Base-by-base conservation (phyloP, 1,139 yeast genomes). In the Scheffersomyces cryptocercus region DNA sequence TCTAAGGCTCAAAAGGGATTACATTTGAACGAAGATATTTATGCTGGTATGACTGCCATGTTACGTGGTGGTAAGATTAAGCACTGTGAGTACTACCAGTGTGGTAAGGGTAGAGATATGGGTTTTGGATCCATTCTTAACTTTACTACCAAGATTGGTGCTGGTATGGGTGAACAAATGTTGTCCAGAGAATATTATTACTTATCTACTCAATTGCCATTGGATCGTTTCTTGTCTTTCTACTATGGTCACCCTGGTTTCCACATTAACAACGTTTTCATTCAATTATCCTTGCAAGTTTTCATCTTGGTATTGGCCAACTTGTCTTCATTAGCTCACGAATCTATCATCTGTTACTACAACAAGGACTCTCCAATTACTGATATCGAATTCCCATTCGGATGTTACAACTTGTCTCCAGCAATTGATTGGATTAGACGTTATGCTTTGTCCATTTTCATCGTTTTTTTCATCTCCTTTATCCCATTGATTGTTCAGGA, bases 161-260 rank as follows among this genome's bases (percentile, higher is more conserved):
- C 98, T 62, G 99, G 99, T 87, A 93, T 93, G 99, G 99, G 99
- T 74, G 99, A 93, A 73, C 99, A 93, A 73, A 91, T 93, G 95
- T 78, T 93, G 64, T 90, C 97, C 46, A 88, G 99, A 77, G 99
- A 93, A 72, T 93, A 93, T 75, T 93, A 91, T 73, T 93, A 93
- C 70, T 77, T 93, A 67, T 97, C 98, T 58, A 93, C 99, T 49
- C 99, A 93, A 71, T 81, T 93, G 59, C 99, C 98, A 46, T 77
- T 93, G 58, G 99, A 93, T 68, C 87, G 99, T 70, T 93, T 93
- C 85, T 79, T 93, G 64, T 89, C 98, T 13, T 93, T 93, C 82
- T 93, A 88, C 79, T 93, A 90, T 68, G 99, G 98, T 48, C 99
- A 93, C 67, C 96, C 97, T 57, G 99, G 99, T 82, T 93, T 93